phyloP scores from a whole-genome alignment of 768 basidiomycete genomes.

The Thelephora aurantiotincta region DNA sequence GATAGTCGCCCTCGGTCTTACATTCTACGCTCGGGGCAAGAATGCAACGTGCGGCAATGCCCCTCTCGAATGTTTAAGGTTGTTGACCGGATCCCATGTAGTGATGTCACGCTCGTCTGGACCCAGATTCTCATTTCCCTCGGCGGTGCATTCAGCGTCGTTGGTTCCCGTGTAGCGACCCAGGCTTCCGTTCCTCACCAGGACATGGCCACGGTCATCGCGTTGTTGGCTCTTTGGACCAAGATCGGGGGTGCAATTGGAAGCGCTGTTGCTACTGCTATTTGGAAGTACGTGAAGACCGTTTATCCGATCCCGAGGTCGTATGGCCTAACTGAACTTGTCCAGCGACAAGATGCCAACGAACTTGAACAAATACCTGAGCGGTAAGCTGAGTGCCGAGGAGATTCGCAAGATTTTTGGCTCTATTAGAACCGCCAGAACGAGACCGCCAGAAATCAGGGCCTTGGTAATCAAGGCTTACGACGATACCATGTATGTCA shows the following conservation, averaged over 20 bases:
- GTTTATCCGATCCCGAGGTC: too few relatives aligned
- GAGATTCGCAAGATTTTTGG: conserved; percentile 10
- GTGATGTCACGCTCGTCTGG: conserved; percentile 24
- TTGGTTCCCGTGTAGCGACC: conserved; percentile 27
- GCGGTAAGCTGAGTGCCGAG: conserved; percentile 1
- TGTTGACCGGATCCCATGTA: background rate
- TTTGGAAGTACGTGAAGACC: too few relatives aligned
- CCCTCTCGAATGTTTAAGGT: background rate
- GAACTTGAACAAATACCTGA: conserved; percentile 12
- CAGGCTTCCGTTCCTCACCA: conserved; percentile 37
- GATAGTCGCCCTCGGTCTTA: conserved; percentile 17
- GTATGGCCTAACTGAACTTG: conserved; percentile 7
- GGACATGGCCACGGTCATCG: conserved; percentile 33
- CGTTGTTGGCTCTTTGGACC: conserved; percentile 33
- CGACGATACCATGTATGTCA: conserved; percentile 14
- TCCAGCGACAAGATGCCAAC: conserved; percentile 14
- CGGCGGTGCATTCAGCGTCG: conserved; percentile 36
- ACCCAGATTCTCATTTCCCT: conserved; percentile 35
- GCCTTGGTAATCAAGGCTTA: conserved; percentile 13
- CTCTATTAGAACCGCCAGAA: conserved; percentile 7
- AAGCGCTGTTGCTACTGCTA: conserved; percentile 19
- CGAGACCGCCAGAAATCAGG: conserved; percentile 2
- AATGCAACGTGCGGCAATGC: conserved; percentile 10
- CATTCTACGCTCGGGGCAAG: conserved; percentile 14
- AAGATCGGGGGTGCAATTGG: conserved; percentile 32